phyloP scores from a whole-genome alignment of 140 eudicot species.

The Cichorium intybus region DNA sequence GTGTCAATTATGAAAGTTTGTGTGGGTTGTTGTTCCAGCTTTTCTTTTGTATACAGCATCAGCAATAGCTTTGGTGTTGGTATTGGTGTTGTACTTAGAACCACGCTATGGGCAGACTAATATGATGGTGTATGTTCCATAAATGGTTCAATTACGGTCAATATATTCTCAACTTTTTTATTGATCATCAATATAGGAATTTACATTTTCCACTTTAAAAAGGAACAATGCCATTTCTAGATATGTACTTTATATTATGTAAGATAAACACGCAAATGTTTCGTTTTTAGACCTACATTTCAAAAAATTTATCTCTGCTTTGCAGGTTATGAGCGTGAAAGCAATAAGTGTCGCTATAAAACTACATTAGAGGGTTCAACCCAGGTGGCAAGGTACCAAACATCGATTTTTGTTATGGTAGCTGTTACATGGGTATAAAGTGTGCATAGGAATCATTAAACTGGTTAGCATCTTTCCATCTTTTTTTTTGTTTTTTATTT shows the following conservation, averaged over 20 bases:
- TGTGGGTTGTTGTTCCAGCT: constrained; percentile 38
- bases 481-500: no score
- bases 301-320: neutral
- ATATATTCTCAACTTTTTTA: constrained; percentile 35
- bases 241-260: no score
- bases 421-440: no score
- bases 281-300: neutral
- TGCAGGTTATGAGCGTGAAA: constrained; percentile 95
- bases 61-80: constrained; percentile 71
- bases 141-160: constrained; percentile 86
- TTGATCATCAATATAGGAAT: neutral
- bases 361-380: constrained; percentile 85
- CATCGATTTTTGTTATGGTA: constrained; percentile 87
- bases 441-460: no score
- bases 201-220: neutral
- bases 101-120: constrained; percentile 79
- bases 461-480: no score
- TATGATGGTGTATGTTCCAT: constrained; percentile 90
- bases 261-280: no score
- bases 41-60: constrained; percentile 80
- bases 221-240: neutral
- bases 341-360: constrained; percentile 92
- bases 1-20: neutral
- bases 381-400: constrained; percentile 72
- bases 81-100: constrained; percentile 75